Conservation (phyloP, 345 rosid genomes). For the Angophora floribunda region DNA sequence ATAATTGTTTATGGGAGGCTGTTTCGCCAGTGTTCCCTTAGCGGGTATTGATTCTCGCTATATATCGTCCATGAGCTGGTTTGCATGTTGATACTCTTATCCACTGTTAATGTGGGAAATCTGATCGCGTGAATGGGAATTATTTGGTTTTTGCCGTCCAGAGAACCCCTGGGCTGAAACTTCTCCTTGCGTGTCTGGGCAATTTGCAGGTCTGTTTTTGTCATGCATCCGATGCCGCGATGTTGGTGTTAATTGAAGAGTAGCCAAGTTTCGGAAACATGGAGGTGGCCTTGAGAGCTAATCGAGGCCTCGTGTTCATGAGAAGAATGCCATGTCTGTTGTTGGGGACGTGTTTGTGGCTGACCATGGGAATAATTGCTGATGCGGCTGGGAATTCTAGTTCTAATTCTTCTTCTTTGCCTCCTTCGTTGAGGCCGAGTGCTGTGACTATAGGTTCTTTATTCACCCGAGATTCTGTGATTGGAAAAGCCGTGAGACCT, state of each 20-base stretch:
- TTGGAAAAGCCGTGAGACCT: conserved; percentile 61
- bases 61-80: not conserved
- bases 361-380: not conserved
- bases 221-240: not conserved
- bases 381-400: conserved; percentile 24
- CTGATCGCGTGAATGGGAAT: not conserved
- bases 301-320: not conserved
- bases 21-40: not conserved
- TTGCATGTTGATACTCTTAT: not conserved
- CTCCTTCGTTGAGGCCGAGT: conserved; percentile 30
- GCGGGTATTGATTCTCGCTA: not conserved
- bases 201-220: not conserved
- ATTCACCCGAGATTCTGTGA: conserved; percentile 60
- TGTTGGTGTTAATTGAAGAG: not conserved
- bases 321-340: conserved; percentile 15
- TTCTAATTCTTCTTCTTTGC: not conserved
- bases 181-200: not conserved
- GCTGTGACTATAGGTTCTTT: conserved; percentile 60
- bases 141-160: not conserved
- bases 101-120: not conserved
- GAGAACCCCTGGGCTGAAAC: not conserved
- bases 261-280: conserved; percentile 5
- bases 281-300: conserved; percentile 13
- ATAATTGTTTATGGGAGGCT: not conserved
- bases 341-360: not conserved